Percentiles rank a stretch among this genome's conserved stretches.
Conservation (phyloP, 2,329 filamentous ascomycete species). For the Aspergillus pseudoglaucus region DNA sequence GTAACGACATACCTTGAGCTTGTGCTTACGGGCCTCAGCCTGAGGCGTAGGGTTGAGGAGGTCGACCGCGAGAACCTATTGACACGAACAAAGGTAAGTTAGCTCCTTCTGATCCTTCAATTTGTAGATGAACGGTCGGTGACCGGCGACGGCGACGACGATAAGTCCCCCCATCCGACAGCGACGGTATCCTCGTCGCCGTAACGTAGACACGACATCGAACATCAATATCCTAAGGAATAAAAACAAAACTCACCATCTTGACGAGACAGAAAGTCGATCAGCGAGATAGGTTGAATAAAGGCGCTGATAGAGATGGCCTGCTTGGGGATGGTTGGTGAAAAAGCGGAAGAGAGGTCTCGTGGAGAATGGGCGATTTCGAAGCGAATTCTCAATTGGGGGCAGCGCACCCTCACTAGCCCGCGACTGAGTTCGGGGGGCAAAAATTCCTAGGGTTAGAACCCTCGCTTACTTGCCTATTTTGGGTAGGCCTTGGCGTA, state of each 20-base stretch:
- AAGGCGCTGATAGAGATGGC: constrained; percentile 36
- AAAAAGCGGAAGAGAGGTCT: constrained; percentile 27
- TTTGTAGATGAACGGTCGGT: constrained; percentile 3
- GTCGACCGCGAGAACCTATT: constrained; percentile 98
- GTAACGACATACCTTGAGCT: constrained; percentile 83
- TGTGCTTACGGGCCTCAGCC: constrained; percentile 99
- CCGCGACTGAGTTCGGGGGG: constrained; percentile 18
- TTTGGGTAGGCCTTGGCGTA: constrained; percentile 13
- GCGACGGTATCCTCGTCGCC: background rate
- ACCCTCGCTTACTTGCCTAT: constrained; percentile 33
- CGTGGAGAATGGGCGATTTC: constrained; percentile 17
- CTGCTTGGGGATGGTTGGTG: constrained; percentile 23
- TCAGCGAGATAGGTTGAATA: constrained; percentile 36
- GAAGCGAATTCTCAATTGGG: constrained; percentile 26
- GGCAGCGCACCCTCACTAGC: constrained; percentile 15
- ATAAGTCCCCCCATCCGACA: background rate
- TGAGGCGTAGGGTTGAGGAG: constrained; percentile 98
- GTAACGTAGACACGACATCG: too few species aligned
- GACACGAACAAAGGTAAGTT: constrained; percentile 14
- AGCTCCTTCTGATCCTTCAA: constrained; percentile 7
- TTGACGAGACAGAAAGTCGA: constrained; percentile 36
- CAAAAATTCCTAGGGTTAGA: constrained; percentile 24
- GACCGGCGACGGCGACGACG: constrained; percentile 11
- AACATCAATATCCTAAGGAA: constrained; percentile 5
- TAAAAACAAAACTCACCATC: constrained; percentile 32